Evolutionary conservation across 768 basidiomycete species (phyloP).

Genomic region (Infundibulicybe gibba): DNA sequence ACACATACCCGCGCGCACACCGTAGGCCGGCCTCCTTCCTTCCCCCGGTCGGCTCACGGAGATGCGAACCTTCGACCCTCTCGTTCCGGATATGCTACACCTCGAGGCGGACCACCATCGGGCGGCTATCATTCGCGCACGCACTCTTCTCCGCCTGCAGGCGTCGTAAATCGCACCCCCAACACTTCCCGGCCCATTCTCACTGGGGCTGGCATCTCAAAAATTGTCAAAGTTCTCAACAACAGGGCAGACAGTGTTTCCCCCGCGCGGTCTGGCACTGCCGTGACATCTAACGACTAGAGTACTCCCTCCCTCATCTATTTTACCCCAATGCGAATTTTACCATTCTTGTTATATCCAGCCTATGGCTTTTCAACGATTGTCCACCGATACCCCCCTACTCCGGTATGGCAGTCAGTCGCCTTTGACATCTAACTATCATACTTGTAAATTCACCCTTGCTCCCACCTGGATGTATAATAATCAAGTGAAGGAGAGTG

Average conservation of each 20-base stretch:
- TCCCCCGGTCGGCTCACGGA: slow-evolving; percentile 16
- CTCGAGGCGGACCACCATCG: slow-evolving; percentile 30
- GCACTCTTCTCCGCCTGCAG: slow-evolving; percentile 60
- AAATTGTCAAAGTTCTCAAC: slow-evolving; percentile 61
- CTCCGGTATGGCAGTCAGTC: no score
- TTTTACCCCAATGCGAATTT: not conserved
- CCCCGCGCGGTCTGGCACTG: slow-evolving; percentile 16
- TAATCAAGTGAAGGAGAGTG: slow-evolving; percentile 7
- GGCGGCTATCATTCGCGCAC: slow-evolving; percentile 50
- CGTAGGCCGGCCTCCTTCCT: slow-evolving; percentile 37
- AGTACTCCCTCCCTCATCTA: not conserved
- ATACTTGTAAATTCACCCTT: slow-evolving; percentile 3
- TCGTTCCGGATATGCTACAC: slow-evolving; percentile 42
- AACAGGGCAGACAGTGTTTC: slow-evolving; percentile 17
- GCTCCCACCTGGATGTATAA: slow-evolving; percentile 14
- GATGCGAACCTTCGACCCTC: slow-evolving; percentile 26
- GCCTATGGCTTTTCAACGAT: not conserved
- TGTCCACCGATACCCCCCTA: slow-evolving; percentile 2
- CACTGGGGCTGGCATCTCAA: slow-evolving; percentile 67
- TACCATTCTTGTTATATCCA: slow-evolving; percentile 2
- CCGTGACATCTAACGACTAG: slow-evolving; percentile 1
- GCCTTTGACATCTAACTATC: not conserved
- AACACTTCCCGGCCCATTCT: slow-evolving; percentile 64
- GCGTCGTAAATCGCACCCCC: slow-evolving; percentile 32
- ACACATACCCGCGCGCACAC: slow-evolving; percentile 58